Base-by-base conservation (phyloP, 23 red algal genomes). In the Gracilaria domingensis region DNA sequence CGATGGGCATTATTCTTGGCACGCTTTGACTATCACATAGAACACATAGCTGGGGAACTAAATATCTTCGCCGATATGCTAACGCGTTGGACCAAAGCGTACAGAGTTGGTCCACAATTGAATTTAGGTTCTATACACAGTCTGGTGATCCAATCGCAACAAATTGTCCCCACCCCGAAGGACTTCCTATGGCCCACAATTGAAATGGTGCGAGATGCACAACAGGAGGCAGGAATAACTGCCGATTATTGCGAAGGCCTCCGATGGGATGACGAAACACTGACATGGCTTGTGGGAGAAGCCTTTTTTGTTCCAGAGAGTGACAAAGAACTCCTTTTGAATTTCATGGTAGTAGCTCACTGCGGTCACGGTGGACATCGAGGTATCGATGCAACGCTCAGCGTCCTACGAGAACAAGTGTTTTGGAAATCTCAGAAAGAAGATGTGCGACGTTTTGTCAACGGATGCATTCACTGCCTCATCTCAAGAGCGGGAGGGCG, bases 1-100 rank as follows among this genome's bases (percentile, higher is more conserved):
- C 45, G 86, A 80, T 79, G 49, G 86, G 86, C 71, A 37, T 29
- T 80, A 23, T 80, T 38, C 44, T 55, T 89, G 5, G 62, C 86
- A 12, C 30, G n/a, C 2, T 89, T 89, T 79, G 55, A 79, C 34
- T 89, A 78, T 37, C 33, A 55, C 16, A 89, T 89, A 44, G 48
- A 89, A 57, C 51, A 89, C 34, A 89, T 89, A 13, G 4, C 37
- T 56, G 58, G 83, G 2, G 56, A 30, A 21, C 49, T 59, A 28
- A 88, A 76, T 42, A 7, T 75, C 23, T 88, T 59, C 38, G 64
- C 67, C 18, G 67, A 88, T 48, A 45, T 45, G 42, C 42, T 45
- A 4, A 45, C 42, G 5, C 4, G 42, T 4, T 45, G 42, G 42
- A 45, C 42, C 4, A 45, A 45, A 11, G 4, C 42, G 4, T 45